phyloP scores from a whole-genome alignment of 2,329 filamentous ascomycete genomes.

The Calonectria leucothoes region DNA sequence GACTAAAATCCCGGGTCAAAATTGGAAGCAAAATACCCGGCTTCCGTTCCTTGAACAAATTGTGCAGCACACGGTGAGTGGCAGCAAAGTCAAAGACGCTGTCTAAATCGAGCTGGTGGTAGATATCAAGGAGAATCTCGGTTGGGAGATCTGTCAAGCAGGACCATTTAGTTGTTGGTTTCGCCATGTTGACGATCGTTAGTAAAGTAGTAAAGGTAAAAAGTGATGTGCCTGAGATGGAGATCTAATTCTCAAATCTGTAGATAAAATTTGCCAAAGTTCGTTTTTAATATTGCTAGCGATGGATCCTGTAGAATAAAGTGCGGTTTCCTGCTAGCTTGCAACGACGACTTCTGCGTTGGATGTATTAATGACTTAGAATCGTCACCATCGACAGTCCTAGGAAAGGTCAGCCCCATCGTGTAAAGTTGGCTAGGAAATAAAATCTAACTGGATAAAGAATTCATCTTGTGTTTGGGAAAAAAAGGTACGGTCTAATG shows the following conservation, averaged over 20 bases:
- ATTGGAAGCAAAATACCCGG: slow-evolving; percentile 55
- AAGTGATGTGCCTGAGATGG: background rate
- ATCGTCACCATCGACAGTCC: slow-evolving; percentile 15
- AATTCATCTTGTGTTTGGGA: slow-evolving; percentile 32
- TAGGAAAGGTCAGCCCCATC: slow-evolving; percentile 5
- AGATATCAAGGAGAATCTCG: slow-evolving; percentile 62
- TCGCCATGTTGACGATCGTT: slow-evolving; percentile 30
- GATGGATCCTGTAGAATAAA: background rate
- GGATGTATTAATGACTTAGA: slow-evolving; percentile 22
- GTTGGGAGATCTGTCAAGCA: slow-evolving; percentile 51
- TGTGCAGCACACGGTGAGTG: slow-evolving; percentile 50
- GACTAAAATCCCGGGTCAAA: slow-evolving; percentile 56
- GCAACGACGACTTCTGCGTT: slow-evolving; percentile 3
- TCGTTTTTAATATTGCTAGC: slow-evolving; percentile 1
- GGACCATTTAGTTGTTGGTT: slow-evolving; percentile 18
- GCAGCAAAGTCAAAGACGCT: slow-evolving; percentile 54
- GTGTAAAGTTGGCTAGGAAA: background rate
- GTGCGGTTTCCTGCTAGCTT: background rate
- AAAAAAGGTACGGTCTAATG: background rate
- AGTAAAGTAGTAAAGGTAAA: background rate
- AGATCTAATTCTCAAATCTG: background rate
- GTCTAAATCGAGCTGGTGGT: slow-evolving; percentile 55
- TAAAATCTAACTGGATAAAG: slow-evolving; percentile 23
- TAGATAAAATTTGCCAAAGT: background rate
- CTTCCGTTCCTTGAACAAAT: slow-evolving; percentile 56